Percentiles rank a stretch among this genome's conserved stretches.
These are phyloP conservation scores for Cyberlindnera misumaiensis DNA, from an alignment of 805 yeast species.

Conservation along the genomic window DNA sequence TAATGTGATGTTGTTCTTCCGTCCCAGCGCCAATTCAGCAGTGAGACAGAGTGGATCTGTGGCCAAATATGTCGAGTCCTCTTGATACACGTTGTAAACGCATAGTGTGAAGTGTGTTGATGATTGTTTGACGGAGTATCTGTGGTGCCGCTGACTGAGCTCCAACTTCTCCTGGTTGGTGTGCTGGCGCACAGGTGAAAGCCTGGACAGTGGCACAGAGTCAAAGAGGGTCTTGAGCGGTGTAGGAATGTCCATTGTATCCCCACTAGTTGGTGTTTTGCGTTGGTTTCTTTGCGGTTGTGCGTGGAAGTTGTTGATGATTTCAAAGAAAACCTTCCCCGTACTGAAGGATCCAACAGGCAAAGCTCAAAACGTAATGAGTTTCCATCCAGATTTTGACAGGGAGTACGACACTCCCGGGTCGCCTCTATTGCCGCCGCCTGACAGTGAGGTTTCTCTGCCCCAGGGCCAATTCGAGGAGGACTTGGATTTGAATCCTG, in stretches of 20 bases:
- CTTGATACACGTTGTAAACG: slow-evolving; percentile 40
- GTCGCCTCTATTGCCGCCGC: slow-evolving; percentile 21
- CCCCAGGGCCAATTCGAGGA: slow-evolving; percentile 7
- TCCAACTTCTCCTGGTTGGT: slow-evolving; percentile 23
- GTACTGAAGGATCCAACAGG: not conserved
- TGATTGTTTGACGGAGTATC: slow-evolving; percentile 12
- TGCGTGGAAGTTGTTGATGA: not conserved
- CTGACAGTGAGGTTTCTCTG: slow-evolving; percentile 15
- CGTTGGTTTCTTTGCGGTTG: not conserved
- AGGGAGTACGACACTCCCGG: slow-evolving; percentile 13
- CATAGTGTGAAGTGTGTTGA: slow-evolving; percentile 41
- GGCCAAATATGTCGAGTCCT: slow-evolving; percentile 31
- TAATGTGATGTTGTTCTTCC: slow-evolving; percentile 36
- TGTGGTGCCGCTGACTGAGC: slow-evolving; percentile 20
- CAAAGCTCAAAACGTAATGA: not conserved
- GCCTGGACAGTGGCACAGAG: slow-evolving; percentile 41
- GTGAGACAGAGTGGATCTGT: slow-evolving; percentile 54
- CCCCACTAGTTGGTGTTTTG: not conserved
- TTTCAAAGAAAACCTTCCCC: not conserved
- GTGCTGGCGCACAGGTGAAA: slow-evolving; percentile 30
- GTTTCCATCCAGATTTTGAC: slow-evolving; percentile 8
- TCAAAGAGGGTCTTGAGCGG: slow-evolving; percentile 41
- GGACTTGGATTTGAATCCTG: slow-evolving; percentile 22
- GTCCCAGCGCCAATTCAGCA: slow-evolving; percentile 38
- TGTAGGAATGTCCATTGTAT: slow-evolving; percentile 27